Conservation (phyloP, 78 protist species). For the Planoprotostelium fungivorum region DNA sequence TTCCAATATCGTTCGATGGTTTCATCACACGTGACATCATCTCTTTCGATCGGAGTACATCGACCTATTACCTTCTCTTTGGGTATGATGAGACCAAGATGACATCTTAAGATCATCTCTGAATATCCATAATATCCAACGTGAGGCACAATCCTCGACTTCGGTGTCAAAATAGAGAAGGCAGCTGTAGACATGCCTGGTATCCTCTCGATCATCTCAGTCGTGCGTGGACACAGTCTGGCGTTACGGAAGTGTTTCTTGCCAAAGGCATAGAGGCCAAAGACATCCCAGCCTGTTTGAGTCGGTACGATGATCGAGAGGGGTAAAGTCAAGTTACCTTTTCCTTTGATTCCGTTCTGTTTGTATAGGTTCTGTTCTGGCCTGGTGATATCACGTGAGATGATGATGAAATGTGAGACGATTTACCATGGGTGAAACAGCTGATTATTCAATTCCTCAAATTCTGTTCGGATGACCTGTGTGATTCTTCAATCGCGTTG, state of each 20-base stretch:
- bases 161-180: conserved; percentile 2
- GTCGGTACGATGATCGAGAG: too few relatives aligned
- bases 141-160: conserved; percentile 1
- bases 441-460: neutral
- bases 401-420: neutral
- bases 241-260: neutral
- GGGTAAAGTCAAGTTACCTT: neutral
- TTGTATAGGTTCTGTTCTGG: neutral
- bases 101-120: neutral
- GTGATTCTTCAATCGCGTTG: neutral
- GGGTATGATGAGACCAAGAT: conserved; percentile 4
- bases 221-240: neutral
- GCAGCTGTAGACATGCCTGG: conserved; percentile 7
- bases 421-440: neutral
- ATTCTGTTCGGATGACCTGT: neutral
- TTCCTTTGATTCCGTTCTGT: neutral
- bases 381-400: neutral
- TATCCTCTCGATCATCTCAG: neutral
- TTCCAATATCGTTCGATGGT: too few relatives aligned
- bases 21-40: too few relatives aligned
- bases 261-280: conserved; percentile 10
- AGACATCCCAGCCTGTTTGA: conserved; percentile 3
- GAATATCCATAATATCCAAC: conserved; percentile 5
- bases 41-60: too few relatives aligned
- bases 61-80: neutral